A percentile compares a stretch with the other conserved stretches of the same genome.
These are phyloP conservation scores for Tagetes erecta DNA, from an alignment of 129 eudicot genomes.

Conservation along the genomic window DNA sequence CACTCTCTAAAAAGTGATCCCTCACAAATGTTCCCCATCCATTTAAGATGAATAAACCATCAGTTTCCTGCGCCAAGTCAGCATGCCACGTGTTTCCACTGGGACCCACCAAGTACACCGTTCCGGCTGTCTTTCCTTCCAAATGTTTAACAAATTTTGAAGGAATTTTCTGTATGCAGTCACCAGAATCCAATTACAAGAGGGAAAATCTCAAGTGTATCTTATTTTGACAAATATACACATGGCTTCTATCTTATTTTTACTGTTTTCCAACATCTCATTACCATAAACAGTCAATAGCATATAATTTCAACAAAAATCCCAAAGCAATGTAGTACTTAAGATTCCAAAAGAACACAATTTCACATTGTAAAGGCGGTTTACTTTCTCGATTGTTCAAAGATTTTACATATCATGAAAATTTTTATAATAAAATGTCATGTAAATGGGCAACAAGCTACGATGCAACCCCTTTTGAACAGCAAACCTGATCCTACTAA, in stretches of 20 bases:
- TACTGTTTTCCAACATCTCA: not conserved
- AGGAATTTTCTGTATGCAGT: constrained; percentile 65
- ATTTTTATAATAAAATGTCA: too few relatives aligned
- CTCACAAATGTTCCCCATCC: constrained; percentile 83
- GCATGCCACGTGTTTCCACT: constrained; percentile 83
- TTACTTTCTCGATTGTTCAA: not conserved
- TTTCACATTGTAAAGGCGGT: constrained; percentile 3
- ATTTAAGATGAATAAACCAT: constrained; percentile 49
- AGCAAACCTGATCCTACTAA: too few relatives aligned
- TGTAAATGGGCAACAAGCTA: too few relatives aligned
- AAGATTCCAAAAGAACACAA: constrained; percentile 12
- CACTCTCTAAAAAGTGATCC: constrained; percentile 65
- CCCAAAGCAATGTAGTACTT: not conserved
- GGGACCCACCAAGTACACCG: constrained; percentile 64
- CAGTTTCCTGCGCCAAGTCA: constrained; percentile 47
- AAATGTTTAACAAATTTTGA: constrained; percentile 54
- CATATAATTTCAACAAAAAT: not conserved
- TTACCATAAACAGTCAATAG: not conserved
- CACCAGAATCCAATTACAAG: constrained; percentile 15
- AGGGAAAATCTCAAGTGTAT: not conserved
- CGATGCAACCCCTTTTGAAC: too few relatives aligned
- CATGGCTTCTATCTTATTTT: constrained; percentile 1
- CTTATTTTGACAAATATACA: not conserved
- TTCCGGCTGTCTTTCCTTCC: constrained; percentile 65
- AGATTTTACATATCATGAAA: too few relatives aligned